phyloP scores from a whole-genome alignment of 2,329 filamentous ascomycete species.

The Septoria petroselini region DNA sequence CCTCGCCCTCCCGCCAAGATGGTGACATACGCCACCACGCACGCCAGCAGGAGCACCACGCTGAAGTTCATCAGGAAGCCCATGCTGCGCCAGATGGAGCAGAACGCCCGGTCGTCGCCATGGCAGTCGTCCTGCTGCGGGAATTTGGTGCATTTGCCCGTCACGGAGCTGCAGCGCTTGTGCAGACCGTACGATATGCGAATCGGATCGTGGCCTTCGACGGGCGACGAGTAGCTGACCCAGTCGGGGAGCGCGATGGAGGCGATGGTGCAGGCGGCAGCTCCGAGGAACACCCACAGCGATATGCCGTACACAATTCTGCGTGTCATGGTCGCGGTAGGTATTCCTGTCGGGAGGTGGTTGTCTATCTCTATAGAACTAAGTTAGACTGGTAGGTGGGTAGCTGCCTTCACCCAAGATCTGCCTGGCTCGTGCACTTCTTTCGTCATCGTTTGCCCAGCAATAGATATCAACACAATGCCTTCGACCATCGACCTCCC shows the following conservation, averaged over 20 bases:
- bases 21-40: constrained; percentile 73
- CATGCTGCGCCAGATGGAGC: constrained; percentile 84
- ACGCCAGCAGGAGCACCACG: constrained; percentile 75
- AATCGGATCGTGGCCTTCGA: constrained; percentile 46
- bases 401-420: no score
- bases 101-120: constrained; percentile 70
- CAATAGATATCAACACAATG: not conserved
- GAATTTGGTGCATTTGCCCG: constrained; percentile 62
- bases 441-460: no score
- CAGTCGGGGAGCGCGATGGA: constrained; percentile 69
- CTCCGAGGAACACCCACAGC: constrained; percentile 50
- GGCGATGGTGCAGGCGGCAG: constrained; percentile 67
- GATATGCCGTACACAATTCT: constrained; percentile 50
- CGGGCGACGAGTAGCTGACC: constrained; percentile 53
- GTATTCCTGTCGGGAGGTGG: no score
- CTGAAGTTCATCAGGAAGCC: constrained; percentile 85
- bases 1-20: constrained; percentile 75
- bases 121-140: constrained; percentile 66
- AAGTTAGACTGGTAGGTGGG: no score
- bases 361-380: no score
- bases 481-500: not conserved
- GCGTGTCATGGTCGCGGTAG: constrained; percentile 44
- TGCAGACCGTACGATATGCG: constrained; percentile 74
- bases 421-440: no score
- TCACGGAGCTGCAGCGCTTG: constrained; percentile 70